These are phyloP conservation scores for Neonectria sp. DNA, from an alignment of 2,329 filamentous ascomycete genomes.

Conservation along the genomic window DNA sequence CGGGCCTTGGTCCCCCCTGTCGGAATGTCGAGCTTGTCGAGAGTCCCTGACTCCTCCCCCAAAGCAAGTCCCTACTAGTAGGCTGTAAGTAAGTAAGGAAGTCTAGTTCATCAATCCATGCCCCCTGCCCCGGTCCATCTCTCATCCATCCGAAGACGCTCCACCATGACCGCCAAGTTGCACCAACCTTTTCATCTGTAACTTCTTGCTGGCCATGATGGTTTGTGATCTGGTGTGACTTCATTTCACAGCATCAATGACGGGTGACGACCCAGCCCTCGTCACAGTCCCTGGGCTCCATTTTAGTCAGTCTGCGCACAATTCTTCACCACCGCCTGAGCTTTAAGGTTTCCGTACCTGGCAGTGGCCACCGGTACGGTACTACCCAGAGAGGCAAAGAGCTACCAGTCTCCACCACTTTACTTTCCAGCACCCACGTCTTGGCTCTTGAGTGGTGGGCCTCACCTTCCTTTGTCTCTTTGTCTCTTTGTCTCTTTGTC, in stretches of 20 bases:
- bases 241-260: slow-evolving; percentile 19
- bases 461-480: slow-evolving; percentile 10
- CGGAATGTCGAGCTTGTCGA: neutral
- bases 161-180: slow-evolving; percentile 20
- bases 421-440: neutral
- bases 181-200: slow-evolving; percentile 26
- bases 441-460: neutral
- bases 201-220: slow-evolving; percentile 17
- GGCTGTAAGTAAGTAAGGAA: neutral
- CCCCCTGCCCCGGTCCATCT: neutral
- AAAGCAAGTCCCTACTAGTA: neutral
- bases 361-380: neutral
- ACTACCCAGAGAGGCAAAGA: neutral
- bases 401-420: neutral
- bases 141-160: slow-evolving; percentile 11
- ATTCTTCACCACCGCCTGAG: slow-evolving; percentile 2
- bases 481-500: neutral
- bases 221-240: slow-evolving; percentile 27
- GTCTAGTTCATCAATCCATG: neutral
- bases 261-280: neutral
- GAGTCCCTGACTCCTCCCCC: neutral
- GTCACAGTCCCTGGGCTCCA: neutral
- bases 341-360: neutral
- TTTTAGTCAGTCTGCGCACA: neutral
- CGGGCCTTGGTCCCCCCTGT: slow-evolving; percentile 17